Evolutionary conservation across 371 early-diverging fungal species (phyloP), one percentile per base, ranked within the genome.

Genomic region (Apophysomyces elegans): DNA sequence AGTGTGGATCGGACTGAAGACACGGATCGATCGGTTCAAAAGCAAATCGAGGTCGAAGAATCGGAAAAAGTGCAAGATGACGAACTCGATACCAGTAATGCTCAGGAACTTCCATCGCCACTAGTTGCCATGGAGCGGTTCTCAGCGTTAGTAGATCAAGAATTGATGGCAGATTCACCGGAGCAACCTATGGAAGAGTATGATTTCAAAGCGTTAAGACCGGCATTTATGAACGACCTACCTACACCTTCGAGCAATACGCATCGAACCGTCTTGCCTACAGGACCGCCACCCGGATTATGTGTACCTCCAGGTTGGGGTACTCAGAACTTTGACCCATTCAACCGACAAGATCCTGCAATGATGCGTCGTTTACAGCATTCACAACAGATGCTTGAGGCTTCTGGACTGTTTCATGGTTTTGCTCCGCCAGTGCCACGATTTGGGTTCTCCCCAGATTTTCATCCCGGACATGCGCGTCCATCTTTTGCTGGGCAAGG

Each of bases 351-450:
- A 62, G 80, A 82, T 50, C 80, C 80, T 50, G 63, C 72, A 5
- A 44, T 77, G 12, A 75, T 79, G 61, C 74, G 83, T 58, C 78
- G 83, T 56, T 64, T 82, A 32, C 83, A 79, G 39, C 83, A 82
- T 56, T 82, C 83, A n/a, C 83, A 82, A 41, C 78, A 76, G 35
- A 82, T 82, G 83, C 44, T 82, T 12, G 83, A 79, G 41, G 83
- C 83, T 12, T 75, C 77, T 54, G 83, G 83, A 37, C 44, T 82
- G 37, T 77, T 82, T 67, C 72, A 68, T 45, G 66, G 71, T 38
- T 64, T 68, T 57, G 67, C 62, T 37, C 59, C 63, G 59, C 61
- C 70, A 44, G 26, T 58, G 21, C 62, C 67, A 14, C 56, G 65
- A 32, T 67, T 67, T 54, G 66, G 66, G 14, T 39, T 59, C 37